Evolutionary conservation across 1,284 basidiomycete genomes (phyloP), one percentile per base, ranked within the genome.

Genomic region (Pseudozyma sp.): DNA sequence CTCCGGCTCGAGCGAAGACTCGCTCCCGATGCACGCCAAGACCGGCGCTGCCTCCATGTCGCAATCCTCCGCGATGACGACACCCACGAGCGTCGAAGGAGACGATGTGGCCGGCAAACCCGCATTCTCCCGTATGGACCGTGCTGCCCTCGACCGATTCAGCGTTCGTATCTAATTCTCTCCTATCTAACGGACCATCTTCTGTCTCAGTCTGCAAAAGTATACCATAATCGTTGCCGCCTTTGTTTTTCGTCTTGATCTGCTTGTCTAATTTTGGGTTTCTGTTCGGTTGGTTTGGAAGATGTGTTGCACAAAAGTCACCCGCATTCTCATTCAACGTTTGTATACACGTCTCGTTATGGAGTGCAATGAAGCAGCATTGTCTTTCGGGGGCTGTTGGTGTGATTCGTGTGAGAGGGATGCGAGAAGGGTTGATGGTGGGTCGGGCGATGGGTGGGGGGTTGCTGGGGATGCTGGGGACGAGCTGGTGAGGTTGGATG

Each of bases 61-160:
- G 2, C 37, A 45, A 13, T 62, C 62, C n/a, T 54, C 68, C 1
- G 4, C 68, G 2, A 66, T 64, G 3, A 44, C 68, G 3, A 52
- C 67, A 2, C 64, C 58, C 1, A 69, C 48, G 42, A 61, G 48
- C n/a, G 45, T 33, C 19, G 68, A 61, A 7, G 54, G 31, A 2
- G 64, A 67, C 11, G 59, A 51, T 1, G 43, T 54, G 6, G 4
- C 17, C 5, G 49, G 43, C 37, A 71, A 75, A 31, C 56, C 67
- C 1, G 54, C 54, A 2, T 70, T 75, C 37, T 61, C 60, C 5
- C n/a, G 64, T 0, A 64, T 64, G 49, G 72, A 71, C 33, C 49
- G 72, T 6, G 72, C 72, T 6, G 72, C 72, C 1, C 54, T 75
- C 17, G 72, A 75, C 47, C 52, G 68, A 9, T 75, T 75, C 54